Base-by-base conservation (phyloP, 2,329 filamentous ascomycete species). In the Talaromyces piceae region DNA sequence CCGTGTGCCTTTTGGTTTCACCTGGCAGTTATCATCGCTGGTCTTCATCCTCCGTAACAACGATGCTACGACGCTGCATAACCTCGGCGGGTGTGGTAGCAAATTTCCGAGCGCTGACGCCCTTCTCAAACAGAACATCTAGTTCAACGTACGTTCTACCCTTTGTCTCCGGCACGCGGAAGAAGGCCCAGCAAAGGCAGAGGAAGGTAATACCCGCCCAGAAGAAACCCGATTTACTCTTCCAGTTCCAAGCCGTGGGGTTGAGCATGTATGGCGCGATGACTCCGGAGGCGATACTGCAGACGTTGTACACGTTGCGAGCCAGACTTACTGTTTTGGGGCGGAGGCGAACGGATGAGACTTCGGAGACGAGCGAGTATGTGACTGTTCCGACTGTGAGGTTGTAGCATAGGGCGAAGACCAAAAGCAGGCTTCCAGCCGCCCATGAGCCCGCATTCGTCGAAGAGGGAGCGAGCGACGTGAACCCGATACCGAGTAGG, bases 251-350 rank as follows among this genome's bases (percentile, higher is more conserved):
- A 0, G 82, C 86, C 1, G 76, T 78, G 0, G 90, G 88, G 70
- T 95, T 95, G 31, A 95, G 77, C 90, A 95, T 95, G 71, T 94
- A 94, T 0, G 90, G 90, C 0, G 88, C 93, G 31, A 95, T 70
- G 3, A 95, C 84, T 45, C 82, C 84, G 64, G 83, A 87, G 59
- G 95, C 71, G 57, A 95, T 95, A 55, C 81, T 84, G 37, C 91
- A 86, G 46, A 95, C 73, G 61, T 93, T 91, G 75, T 87, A 87
- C 44, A 89, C 72, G 59, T 88, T 87, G 50, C 90, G 84, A 1
- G 87, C 89, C 3, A 95, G 78, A 1, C 93, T 89, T 18, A 95
- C 86, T 0, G 90, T 95, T 75, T 95, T 95, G 72, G 93, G 90
- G 63, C 90, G 86, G 28, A 95, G 77, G 2, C 90, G 80, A 13